These are phyloP conservation scores for Hyphodiscus hymeniophilus DNA, from an alignment of 495 filamentous ascomycete species.

Conservation along the genomic window DNA sequence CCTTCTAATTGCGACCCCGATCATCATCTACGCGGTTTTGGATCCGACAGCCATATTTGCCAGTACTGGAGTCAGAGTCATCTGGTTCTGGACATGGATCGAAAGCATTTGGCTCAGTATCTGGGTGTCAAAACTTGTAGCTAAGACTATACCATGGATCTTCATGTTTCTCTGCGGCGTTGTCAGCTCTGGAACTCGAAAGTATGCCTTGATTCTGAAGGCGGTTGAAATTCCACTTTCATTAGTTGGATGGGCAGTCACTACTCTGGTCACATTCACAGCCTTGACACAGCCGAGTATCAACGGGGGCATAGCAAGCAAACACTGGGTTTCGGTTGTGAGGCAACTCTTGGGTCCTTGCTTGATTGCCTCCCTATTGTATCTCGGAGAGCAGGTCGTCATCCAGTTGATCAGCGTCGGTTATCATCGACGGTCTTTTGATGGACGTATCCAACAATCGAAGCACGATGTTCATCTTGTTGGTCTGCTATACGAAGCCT, in stretches of 20 bases:
- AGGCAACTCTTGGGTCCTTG: slow-evolving; percentile 66
- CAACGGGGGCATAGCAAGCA: slow-evolving; percentile 2
- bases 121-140: slow-evolving; percentile 79
- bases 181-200: slow-evolving; percentile 82
- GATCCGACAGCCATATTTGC: slow-evolving; percentile 46
- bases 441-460: slow-evolving; percentile 75
- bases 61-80: slow-evolving; percentile 48
- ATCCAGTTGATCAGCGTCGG: slow-evolving; percentile 90
- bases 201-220: slow-evolving; percentile 78
- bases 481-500: slow-evolving; percentile 81
- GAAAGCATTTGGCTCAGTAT: slow-evolving; percentile 83
- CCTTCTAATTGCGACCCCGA: slow-evolving; percentile 66
- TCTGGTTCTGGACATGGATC: slow-evolving; percentile 85
- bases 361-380: slow-evolving; percentile 69
- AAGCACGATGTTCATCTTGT: slow-evolving; percentile 78
- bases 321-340: slow-evolving; percentile 41
- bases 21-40: slow-evolving; percentile 44
- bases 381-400: slow-evolving; percentile 70
- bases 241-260: slow-evolving; percentile 78
- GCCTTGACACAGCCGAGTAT: slow-evolving; percentile 40
- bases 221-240: slow-evolving; percentile 79
- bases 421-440: slow-evolving; percentile 92
- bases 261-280: slow-evolving; percentile 73
- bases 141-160: slow-evolving; percentile 66
- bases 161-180: slow-evolving; percentile 87